These are phyloP conservation scores for Myxozyma vanderwaltii DNA, from an alignment of 805 yeast genomes.

Conservation along the genomic window DNA sequence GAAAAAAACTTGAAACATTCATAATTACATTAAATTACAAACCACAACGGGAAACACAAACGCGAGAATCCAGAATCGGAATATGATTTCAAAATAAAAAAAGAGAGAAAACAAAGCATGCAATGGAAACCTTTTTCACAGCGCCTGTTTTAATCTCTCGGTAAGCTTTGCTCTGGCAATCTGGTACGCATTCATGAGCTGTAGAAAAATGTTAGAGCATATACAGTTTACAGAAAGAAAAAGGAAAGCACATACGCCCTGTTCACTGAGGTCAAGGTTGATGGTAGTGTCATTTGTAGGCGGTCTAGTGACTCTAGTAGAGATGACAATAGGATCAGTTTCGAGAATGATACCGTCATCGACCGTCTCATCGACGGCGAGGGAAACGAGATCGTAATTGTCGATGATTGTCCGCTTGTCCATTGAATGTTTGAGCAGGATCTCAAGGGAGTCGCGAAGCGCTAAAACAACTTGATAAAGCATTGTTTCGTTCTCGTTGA, in stretches of 20 bases:
- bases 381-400: conserved; percentile 78
- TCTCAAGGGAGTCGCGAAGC: conserved; percentile 77
- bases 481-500: conserved; percentile 84
- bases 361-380: conserved; percentile 87
- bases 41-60: background rate
- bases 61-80: background rate
- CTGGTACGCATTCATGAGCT: conserved; percentile 34
- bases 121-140: conserved; percentile 8
- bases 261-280: conserved; percentile 47
- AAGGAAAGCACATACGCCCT: conserved; percentile 47
- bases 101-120: background rate
- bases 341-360: conserved; percentile 94
- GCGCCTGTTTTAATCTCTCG: conserved; percentile 33
- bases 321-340: conserved; percentile 82
- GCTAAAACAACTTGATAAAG: conserved; percentile 75
- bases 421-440: conserved; percentile 64
- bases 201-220: conserved; percentile 1
- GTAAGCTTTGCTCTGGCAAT: conserved; percentile 32
- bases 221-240: background rate
- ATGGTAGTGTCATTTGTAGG: conserved; percentile 65
- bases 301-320: conserved; percentile 86
- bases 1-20: background rate
- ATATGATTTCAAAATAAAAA: no score
- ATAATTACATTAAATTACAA: conserved; percentile 1
- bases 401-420: conserved; percentile 80